These are phyloP conservation scores for Boletus subluridellus DNA, from an alignment of 1,284 basidiomycete species.

Conservation along the genomic window DNA sequence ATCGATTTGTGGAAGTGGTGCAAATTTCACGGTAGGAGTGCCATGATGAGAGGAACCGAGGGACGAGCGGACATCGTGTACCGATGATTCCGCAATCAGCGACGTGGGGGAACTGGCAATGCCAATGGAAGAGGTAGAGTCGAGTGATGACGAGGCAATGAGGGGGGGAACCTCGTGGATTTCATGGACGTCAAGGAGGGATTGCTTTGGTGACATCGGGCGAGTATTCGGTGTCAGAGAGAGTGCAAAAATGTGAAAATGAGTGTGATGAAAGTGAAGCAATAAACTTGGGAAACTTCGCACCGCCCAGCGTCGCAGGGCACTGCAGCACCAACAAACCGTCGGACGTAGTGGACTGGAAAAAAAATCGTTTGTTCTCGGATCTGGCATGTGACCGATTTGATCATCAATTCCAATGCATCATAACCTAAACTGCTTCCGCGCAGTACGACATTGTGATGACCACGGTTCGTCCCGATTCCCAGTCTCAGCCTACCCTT, in stretches of 20 bases:
- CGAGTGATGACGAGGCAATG: constrained; percentile 12
- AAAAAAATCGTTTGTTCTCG: neutral
- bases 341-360: neutral
- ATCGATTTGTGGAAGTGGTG: constrained; percentile 58
- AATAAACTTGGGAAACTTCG: neutral
- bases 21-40: constrained; percentile 52
- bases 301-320: constrained; percentile 16
- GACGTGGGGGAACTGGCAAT: constrained; percentile 13
- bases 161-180: constrained; percentile 13
- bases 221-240: neutral
- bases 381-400: neutral
- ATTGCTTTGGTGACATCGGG: constrained; percentile 16
- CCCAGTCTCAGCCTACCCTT: constrained; percentile 43
- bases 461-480: constrained; percentile 58
- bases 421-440: constrained; percentile 6
- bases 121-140: constrained; percentile 20
- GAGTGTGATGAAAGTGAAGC: constrained; percentile 25
- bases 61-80: constrained; percentile 16
- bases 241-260: constrained; percentile 11
- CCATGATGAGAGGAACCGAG: constrained; percentile 11
- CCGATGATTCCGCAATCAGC: constrained; percentile 10
- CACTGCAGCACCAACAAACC: neutral
- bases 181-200: constrained; percentile 18
- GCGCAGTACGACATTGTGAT: constrained; percentile 32
- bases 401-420: neutral